Base-by-base conservation (phyloP, 2,329 filamentous ascomycete species). In the Gaeumannomyces tritici region DNA sequence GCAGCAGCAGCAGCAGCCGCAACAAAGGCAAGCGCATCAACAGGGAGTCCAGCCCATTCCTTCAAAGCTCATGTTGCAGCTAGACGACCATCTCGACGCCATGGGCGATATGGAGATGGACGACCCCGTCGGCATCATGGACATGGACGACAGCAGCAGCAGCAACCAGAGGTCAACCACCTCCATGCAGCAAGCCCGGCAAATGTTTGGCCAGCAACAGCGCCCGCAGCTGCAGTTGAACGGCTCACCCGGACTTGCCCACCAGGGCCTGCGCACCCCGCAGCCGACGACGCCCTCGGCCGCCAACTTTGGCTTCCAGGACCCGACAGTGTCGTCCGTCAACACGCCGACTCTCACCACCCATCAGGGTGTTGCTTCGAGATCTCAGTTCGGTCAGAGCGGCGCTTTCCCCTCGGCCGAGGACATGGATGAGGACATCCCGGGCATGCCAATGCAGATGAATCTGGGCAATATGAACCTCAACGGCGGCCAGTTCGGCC, bases 31-130 rank as follows among this genome's bases (percentile, higher is more conserved):
- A n/a, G 61, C 59, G 31, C 63, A 64, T 29, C 65, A 67, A 26
- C 60, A 62, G 56, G 62, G 59, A 55, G 61, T 63, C 56, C 61
- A 62, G 51, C 28, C 61, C 15, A 58, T 62, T 6, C 64, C 64
- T 33, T 69, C 70, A 29, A 70, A 67, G 33, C 67, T 67, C 29
- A 62, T 79, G 63, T 74, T 74, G 9, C 75, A 77, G 62, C 75
- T 83, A 70, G 75, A 76, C 63, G 79, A 88, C 64, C 89, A 96
- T 64, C 86, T 96, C 79, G 93, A 96, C 70, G 86, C 90, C 24
- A 85, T 96, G 33, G 92, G 91, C 61, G 91, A 96, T 70, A 97
- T 98, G 93, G 93, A 98, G 70, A 90, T 98, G 88, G 93, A 98
- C 70, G 92, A 96, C 69, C 83, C 87, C 9, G 80, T 90, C 59